Conservation (phyloP, 1,284 basidiomycete genomes). For the Rhodotorula sp. region DNA sequence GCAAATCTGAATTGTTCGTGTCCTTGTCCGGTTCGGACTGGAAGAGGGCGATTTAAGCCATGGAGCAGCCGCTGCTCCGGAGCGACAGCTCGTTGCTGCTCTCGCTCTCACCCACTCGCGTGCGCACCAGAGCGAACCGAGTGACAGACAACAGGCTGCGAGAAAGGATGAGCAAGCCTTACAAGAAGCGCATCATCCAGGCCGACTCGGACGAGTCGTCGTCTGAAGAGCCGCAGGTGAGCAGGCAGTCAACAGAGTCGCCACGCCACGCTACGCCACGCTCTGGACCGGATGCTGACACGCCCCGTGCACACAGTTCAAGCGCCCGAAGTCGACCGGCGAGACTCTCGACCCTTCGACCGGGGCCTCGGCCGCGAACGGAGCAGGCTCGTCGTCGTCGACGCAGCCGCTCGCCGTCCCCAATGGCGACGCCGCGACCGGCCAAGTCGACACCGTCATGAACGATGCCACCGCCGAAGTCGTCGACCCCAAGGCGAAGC, state of each 20-base stretch:
- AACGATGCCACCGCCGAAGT: slow-evolving; percentile 29
- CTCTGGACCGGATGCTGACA: too few species aligned
- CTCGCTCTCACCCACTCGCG: not conserved
- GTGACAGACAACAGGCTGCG: not conserved
- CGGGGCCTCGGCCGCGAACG: not conserved
- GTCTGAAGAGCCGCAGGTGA: slow-evolving; percentile 50
- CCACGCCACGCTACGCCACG: too few species aligned
- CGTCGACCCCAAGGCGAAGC: slow-evolving; percentile 37
- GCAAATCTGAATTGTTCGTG: too few species aligned
- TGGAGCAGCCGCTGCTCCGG: too few species aligned
- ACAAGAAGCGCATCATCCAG: slow-evolving; percentile 45
- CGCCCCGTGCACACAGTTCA: slow-evolving; percentile 18
- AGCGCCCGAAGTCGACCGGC: slow-evolving; percentile 24
- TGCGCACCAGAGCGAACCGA: not conserved
- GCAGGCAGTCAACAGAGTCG: slow-evolving; percentile 20
- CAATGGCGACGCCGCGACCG: slow-evolving; percentile 2
- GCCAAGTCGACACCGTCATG: slow-evolving; percentile 30
- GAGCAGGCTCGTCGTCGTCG: not conserved
- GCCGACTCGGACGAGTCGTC: slow-evolving; percentile 42
- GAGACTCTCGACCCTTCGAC: slow-evolving; percentile 13
- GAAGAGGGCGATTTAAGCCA: not conserved
- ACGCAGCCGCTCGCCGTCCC: slow-evolving; percentile 6
- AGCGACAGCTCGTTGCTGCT: not conserved
- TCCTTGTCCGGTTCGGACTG: too few species aligned
- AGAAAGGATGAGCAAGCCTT: slow-evolving; percentile 33